Percentiles rank a stretch among this genome's conserved stretches.
Conservation (phyloP, 495 filamentous ascomycete genomes). For the Aspergillus olivimuriae region DNA sequence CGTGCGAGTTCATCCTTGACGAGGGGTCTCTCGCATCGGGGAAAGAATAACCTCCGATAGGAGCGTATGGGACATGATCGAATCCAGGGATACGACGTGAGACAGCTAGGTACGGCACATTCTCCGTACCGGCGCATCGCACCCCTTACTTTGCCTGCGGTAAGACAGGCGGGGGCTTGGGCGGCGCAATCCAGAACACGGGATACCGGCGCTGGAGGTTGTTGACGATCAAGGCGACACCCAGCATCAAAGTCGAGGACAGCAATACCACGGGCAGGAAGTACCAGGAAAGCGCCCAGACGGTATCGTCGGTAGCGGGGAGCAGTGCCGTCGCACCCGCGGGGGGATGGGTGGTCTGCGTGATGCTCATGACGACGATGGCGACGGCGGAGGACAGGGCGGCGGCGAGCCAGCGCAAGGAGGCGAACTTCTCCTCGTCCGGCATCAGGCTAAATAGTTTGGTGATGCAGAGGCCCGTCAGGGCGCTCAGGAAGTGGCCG, state of each 20-base stretch:
- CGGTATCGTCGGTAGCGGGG: slow-evolving; percentile 51
- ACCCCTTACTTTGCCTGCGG: not conserved
- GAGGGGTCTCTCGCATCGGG: too few species aligned
- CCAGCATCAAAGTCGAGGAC: slow-evolving; percentile 54
- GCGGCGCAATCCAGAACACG: slow-evolving; percentile 53
- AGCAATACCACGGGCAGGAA: slow-evolving; percentile 58
- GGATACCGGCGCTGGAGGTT: slow-evolving; percentile 69
- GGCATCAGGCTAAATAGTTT: slow-evolving; percentile 62
- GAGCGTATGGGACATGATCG: too few species aligned
- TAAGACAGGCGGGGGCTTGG: slow-evolving; percentile 2
- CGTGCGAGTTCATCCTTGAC: too few species aligned
- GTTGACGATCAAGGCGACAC: slow-evolving; percentile 59
- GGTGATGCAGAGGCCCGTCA: slow-evolving; percentile 55
- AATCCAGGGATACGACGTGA: too few species aligned
- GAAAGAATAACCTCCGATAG: too few species aligned
- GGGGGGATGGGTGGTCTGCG: slow-evolving; percentile 72
- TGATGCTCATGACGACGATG: slow-evolving; percentile 64
- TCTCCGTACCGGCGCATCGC: too few species aligned
- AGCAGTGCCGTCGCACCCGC: slow-evolving; percentile 78
- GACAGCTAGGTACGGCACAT: too few species aligned
- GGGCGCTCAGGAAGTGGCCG: slow-evolving; percentile 59
- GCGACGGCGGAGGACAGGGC: slow-evolving; percentile 58
- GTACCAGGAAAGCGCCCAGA: slow-evolving; percentile 62
- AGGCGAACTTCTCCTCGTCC: slow-evolving; percentile 31
- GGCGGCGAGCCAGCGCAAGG: slow-evolving; percentile 61